Evolutionary conservation across 495 filamentous ascomycete genomes (phyloP).

Genomic region (Oidiodendron maius): DNA sequence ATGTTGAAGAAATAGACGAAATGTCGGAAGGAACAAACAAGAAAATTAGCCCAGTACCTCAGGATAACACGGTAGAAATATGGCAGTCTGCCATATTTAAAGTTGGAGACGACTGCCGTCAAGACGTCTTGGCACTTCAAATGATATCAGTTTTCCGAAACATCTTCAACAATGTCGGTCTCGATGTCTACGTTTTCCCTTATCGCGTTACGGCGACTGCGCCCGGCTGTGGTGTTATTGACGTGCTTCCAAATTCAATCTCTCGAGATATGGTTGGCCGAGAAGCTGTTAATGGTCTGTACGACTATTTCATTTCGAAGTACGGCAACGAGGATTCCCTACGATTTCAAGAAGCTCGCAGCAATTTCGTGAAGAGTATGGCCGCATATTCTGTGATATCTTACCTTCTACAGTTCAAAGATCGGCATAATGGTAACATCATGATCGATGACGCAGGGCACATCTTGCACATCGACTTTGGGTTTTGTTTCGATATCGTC

Average conservation of each 20-base stretch:
- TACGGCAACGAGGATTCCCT: constrained; percentile 95
- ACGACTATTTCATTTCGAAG: constrained; percentile 96
- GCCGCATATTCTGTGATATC: constrained; percentile 99
- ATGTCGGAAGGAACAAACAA: constrained; percentile 26
- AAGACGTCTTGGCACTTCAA: constrained; percentile 93
- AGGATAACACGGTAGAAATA: constrained; percentile 64
- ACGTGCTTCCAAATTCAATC: constrained; percentile 94
- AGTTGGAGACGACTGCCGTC: constrained; percentile 96
- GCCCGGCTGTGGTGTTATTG: constrained; percentile 96
- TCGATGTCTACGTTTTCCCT: constrained; percentile 95
- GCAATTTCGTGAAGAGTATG: constrained; percentile 99
- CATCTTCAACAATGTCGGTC: constrained; percentile 87
- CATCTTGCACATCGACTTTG: constrained; percentile 98
- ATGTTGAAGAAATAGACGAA: constrained; percentile 41
- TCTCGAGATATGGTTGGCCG: constrained; percentile 98
- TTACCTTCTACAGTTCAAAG: constrained; percentile 96
- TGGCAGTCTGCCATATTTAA: constrained; percentile 99
- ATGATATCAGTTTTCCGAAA: constrained; percentile 97
- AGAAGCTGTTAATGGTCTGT: constrained; percentile 94
- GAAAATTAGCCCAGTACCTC: constrained; percentile 5
- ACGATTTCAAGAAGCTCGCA: constrained; percentile 89
- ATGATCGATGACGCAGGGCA: constrained; percentile 97
- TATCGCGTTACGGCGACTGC: constrained; percentile 98
- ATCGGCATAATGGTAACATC: constrained; percentile 98
- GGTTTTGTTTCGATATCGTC: constrained; percentile 98